Evolutionary conservation across 2,329 filamentous ascomycete species (phyloP), one percentile per base, ranked within the genome.

Genomic region (Botryotinia globosa): DNA sequence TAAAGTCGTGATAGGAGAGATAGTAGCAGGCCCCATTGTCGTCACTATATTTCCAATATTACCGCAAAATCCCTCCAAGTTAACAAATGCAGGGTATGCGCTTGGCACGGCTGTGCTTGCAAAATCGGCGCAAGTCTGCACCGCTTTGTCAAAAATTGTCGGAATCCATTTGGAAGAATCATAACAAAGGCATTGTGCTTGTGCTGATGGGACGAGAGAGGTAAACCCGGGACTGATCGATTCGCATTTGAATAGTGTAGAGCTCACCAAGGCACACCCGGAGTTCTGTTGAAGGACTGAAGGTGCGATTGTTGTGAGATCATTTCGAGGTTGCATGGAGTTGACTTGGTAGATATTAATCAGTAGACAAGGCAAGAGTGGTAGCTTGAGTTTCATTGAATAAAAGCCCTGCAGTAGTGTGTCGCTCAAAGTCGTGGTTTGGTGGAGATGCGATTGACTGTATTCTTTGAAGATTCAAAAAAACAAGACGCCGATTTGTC

Each of bases 101-200:
- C 37, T 48, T 1, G 74, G 73, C 0, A 71, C 74, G 22, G 74
- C 76, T 0, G 73, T 75, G 0, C 54, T 70, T 3, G 77, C 78
- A 56, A 74, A 79, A 20, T 67, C 65, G 0, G 76, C 77, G 51
- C 78, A 79, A 3, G 69, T 74, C 16, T 73, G 72, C 3, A 78
- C 76, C 0, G 77, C 77, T 8, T 68, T 62, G 32, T 79, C 78
- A 66, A 79, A 77, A 12, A 77, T 39, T 8, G 67, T 64, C 1
- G 78, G 78, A 7, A 58, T 67, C 78, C 78, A 79, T 1, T 64
- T 32, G 3, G 74, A 75, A 10, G 73, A 74, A 3, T 75, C 76
- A 63, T 79, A 79, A 63, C 78, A 79, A n/a, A 79, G 76, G 73
- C 78, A 79, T 44, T 74, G 68, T 25, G 78, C 78, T 72, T 79